Conservation (phyloP, 2,329 filamentous ascomycete species). For the Diplodia seriata region DNA sequence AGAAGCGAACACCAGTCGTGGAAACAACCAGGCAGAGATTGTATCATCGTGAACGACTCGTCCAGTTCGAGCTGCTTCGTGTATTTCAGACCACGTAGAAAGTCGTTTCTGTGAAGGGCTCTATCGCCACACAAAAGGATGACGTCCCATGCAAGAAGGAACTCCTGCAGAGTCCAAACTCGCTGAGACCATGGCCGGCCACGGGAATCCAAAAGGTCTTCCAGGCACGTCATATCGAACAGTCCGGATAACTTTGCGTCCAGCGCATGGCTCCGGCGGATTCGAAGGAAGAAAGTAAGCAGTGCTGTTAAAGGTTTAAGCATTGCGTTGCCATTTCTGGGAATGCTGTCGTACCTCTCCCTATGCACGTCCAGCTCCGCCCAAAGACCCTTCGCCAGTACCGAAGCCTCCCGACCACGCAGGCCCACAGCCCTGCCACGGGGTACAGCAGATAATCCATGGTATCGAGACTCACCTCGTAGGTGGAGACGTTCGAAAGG, state of each 20-base stretch:
- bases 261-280: not conserved
- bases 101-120: not conserved
- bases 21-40: not conserved
- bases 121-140: not conserved
- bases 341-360: not conserved
- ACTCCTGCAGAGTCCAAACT: not conserved
- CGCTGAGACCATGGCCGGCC: not conserved
- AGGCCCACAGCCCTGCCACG: not conserved
- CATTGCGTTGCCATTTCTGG: not conserved
- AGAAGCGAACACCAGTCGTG: not conserved
- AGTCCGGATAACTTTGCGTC: no score
- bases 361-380: fast-evolving
- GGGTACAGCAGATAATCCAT: not conserved
- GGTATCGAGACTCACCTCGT: not conserved
- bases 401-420: not conserved
- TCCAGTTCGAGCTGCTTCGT: not conserved
- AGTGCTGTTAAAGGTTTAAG: not conserved
- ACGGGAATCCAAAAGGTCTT: not conserved
- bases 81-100: not conserved
- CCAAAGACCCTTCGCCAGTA: not conserved
- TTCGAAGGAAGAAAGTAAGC: not conserved
- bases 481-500: not conserved
- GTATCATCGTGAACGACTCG: not conserved
- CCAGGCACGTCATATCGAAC: not conserved
- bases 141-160: not conserved